Conservation (phyloP, 768 basidiomycete genomes). For the Russula earlei region DNA sequence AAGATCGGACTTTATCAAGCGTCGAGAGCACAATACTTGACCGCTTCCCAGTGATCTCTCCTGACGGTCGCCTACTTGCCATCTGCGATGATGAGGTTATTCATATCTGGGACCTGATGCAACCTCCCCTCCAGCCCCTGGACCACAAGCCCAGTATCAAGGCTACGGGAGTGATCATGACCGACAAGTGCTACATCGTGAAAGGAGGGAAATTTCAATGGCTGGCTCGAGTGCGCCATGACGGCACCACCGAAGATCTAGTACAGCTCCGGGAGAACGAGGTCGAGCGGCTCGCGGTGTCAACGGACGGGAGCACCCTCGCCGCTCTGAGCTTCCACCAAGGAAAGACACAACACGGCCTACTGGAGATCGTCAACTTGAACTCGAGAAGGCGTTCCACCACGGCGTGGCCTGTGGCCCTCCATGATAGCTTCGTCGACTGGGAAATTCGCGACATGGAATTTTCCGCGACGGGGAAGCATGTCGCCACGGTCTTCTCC, state of each 20-base stretch:
- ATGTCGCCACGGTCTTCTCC: slow-evolving; percentile 9
- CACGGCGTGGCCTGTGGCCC: slow-evolving; percentile 5
- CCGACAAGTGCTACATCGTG: slow-evolving; percentile 1
- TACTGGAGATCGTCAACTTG: slow-evolving; percentile 7
- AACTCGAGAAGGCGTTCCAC: slow-evolving; percentile 3
- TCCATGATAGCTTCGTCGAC: slow-evolving; percentile 11
- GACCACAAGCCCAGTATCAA: background rate
- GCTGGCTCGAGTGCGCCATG: slow-evolving; percentile 4
- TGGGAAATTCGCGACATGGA: slow-evolving; percentile 9
- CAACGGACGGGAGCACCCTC: background rate
- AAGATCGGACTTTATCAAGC: background rate
- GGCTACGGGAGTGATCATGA: slow-evolving; percentile 2
- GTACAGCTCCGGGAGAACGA: background rate
- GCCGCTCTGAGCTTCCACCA: slow-evolving; percentile 3
- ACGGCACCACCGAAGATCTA: slow-evolving; percentile 9
- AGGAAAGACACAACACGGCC: slow-evolving; percentile 1
- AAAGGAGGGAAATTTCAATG: background rate
- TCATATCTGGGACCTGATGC: slow-evolving; percentile 5
- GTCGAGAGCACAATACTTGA: slow-evolving; percentile 3
- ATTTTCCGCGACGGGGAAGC: slow-evolving; percentile 9
- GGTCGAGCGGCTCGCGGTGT: slow-evolving; percentile 2
- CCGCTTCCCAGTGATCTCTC: slow-evolving; percentile 10
- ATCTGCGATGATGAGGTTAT: slow-evolving; percentile 6
- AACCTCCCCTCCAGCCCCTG: background rate
- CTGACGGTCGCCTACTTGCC: slow-evolving; percentile 6